These are phyloP conservation scores for Microbotryum lychnidis-dioicae DNA, from an alignment of 1,284 basidiomycete genomes.

Conservation along the genomic window DNA sequence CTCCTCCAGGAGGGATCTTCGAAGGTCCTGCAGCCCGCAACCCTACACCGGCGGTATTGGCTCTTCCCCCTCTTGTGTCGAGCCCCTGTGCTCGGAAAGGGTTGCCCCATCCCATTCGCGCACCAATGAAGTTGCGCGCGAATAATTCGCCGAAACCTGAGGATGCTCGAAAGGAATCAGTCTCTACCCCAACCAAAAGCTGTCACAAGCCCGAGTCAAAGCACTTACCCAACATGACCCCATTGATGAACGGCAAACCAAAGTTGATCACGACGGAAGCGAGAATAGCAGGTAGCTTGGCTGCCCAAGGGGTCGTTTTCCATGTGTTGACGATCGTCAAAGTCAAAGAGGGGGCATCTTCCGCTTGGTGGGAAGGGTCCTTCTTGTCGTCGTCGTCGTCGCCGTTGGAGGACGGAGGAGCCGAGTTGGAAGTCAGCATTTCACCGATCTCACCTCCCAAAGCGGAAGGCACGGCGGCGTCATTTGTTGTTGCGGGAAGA, in stretches of 20 bases:
- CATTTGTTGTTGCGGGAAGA: no score
- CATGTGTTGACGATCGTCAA: constrained; percentile 67
- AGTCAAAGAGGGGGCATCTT: constrained; percentile 52
- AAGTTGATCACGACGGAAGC: constrained; percentile 86
- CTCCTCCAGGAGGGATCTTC: constrained; percentile 15
- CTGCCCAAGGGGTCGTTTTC: constrained; percentile 50
- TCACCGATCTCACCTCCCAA: no score
- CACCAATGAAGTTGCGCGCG: constrained; percentile 71
- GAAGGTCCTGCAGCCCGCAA: constrained; percentile 22
- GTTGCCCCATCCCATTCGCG: constrained; percentile 47
- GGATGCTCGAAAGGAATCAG: no score
- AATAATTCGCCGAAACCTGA: constrained; percentile 70
- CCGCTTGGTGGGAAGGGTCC: no score
- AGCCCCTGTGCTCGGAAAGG: constrained; percentile 9
- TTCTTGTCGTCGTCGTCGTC: no score
- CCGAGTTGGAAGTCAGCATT: no score
- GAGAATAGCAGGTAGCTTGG: constrained; percentile 61
- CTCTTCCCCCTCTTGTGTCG: neutral
- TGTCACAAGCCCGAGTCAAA: neutral
- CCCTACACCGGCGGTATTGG: constrained; percentile 29
- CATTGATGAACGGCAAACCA: constrained; percentile 87
- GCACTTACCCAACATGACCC: constrained; percentile 71
- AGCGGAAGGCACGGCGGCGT: no score
- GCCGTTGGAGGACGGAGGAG: no score
- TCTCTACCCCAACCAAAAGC: no score